Evolutionary conservation across 202 grass and related monocot genomes (phyloP).

Genomic region (Elaeis oleifera): DNA sequence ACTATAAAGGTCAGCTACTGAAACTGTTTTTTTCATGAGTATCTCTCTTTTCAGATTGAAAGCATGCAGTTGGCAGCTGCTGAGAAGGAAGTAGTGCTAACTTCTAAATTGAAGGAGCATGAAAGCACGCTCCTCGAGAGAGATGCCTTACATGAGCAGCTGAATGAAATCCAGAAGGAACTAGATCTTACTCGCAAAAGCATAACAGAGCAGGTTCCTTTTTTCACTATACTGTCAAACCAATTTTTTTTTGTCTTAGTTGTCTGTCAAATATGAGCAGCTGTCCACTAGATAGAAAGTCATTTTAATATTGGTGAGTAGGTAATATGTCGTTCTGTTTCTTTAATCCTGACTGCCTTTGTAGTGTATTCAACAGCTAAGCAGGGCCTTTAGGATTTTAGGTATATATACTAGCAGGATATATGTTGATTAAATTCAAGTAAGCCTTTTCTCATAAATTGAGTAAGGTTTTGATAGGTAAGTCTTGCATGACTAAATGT

Average conservation of each 20-base stretch:
- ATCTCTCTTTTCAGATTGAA: slow-evolving; percentile 51
- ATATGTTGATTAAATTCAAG: too few species aligned
- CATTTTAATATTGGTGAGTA: too few species aligned
- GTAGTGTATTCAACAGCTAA: too few species aligned
- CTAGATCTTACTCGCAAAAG: slow-evolving; percentile 57
- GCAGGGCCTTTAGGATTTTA: too few species aligned
- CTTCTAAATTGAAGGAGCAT: slow-evolving; percentile 59
- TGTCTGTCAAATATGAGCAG: not conserved
- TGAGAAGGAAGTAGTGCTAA: slow-evolving; percentile 52
- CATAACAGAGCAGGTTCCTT: slow-evolving; percentile 71
- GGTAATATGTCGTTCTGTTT: too few species aligned
- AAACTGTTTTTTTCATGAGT: not conserved
- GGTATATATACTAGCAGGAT: too few species aligned
- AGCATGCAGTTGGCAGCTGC: slow-evolving; percentile 64
- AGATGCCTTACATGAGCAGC: slow-evolving; percentile 46
- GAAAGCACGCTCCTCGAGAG: slow-evolving; percentile 44
- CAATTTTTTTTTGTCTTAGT: not conserved
- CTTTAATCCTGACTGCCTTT: too few species aligned
- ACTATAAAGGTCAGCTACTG: slow-evolving; percentile 16
- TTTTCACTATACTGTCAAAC: slow-evolving; percentile 2
- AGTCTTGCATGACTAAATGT: too few species aligned
- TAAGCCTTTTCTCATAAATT: too few species aligned
- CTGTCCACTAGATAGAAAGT: too few species aligned
- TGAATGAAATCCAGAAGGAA: slow-evolving; percentile 58
- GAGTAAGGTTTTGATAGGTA: too few species aligned